A percentile compares a stretch with the other conserved stretches of the same genome.
These are phyloP conservation scores for Eutrema japonicum DNA, from an alignment of 345 rosid species.

Conservation along the genomic window DNA sequence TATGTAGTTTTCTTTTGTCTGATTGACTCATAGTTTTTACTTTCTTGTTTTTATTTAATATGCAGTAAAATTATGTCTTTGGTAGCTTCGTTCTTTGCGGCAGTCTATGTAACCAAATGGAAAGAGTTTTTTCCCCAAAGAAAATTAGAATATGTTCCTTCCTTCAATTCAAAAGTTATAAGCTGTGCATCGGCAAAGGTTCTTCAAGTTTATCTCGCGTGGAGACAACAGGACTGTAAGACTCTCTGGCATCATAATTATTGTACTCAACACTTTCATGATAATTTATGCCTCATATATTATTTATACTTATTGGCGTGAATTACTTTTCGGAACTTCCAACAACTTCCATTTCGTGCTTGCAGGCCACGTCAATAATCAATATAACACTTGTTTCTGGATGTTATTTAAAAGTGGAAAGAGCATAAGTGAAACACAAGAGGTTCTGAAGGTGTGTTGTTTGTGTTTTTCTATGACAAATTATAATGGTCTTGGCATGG, in stretches of 20 bases:
- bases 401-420: constrained; percentile 69
- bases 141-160: constrained; percentile 65
- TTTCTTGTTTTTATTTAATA: constrained; percentile 32
- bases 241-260: neutral
- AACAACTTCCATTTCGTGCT: constrained; percentile 21
- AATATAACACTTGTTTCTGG: constrained; percentile 76
- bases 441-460: constrained; percentile 64
- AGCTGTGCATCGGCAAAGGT: constrained; percentile 74
- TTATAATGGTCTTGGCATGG: neutral
- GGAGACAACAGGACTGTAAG: constrained; percentile 94
- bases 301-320: neutral
- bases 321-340: neutral
- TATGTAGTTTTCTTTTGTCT: neutral
- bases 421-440: constrained; percentile 60
- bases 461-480: constrained; percentile 12
- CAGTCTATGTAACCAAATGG: constrained; percentile 74
- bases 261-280: constrained; percentile 6
- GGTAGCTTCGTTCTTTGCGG: constrained; percentile 70
- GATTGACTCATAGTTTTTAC: constrained; percentile 25
- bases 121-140: constrained; percentile 63
- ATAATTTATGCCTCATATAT: neutral
- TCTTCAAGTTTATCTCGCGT: constrained; percentile 79
- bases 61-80: constrained; percentile 85
- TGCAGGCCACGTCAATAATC: constrained; percentile 76
- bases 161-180: constrained; percentile 61